These are phyloP conservation scores for Sindora glabra DNA, from an alignment of 306 rosid species.

Conservation along the genomic window DNA sequence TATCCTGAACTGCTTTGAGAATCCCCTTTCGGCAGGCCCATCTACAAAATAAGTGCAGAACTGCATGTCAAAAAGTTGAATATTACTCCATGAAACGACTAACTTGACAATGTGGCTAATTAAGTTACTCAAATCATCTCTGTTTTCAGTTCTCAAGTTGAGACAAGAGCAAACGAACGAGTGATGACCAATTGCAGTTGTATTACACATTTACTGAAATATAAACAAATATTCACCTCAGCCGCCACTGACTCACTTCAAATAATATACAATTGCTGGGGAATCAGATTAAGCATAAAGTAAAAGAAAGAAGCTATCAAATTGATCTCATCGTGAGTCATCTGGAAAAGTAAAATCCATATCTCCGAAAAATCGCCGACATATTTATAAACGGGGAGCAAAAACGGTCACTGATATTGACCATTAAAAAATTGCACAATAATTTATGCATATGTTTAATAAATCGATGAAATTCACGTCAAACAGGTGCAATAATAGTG, in stretches of 20 bases:
- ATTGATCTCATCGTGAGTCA: background rate
- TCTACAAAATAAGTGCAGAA: constrained; percentile 89
- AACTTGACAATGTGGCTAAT: background rate
- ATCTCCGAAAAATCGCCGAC: background rate
- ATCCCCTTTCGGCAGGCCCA: constrained; percentile 47
- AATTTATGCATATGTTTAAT: too few relatives aligned
- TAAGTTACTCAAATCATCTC: background rate
- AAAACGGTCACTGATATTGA: background rate
- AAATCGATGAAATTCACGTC: background rate
- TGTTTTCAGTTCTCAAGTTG: background rate
- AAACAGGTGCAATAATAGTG: background rate
- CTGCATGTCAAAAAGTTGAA: constrained; percentile 79
- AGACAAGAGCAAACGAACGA: background rate
- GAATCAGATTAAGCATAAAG: background rate
- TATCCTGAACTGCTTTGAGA: constrained; percentile 57
- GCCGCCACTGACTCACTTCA: background rate
- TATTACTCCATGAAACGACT: constrained; percentile 37
- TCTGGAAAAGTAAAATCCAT: background rate
- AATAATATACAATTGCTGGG: background rate
- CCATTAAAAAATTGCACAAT: too few relatives aligned
- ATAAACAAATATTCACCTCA: background rate
- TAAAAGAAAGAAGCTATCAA: background rate
- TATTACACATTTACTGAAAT: too few relatives aligned
- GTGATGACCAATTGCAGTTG: background rate
- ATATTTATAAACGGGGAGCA: background rate